Percentiles rank a stretch among this genome's conserved stretches.
Conservation (phyloP, 2,329 filamentous ascomycete genomes). For the Pestalotiopsis sp. region DNA sequence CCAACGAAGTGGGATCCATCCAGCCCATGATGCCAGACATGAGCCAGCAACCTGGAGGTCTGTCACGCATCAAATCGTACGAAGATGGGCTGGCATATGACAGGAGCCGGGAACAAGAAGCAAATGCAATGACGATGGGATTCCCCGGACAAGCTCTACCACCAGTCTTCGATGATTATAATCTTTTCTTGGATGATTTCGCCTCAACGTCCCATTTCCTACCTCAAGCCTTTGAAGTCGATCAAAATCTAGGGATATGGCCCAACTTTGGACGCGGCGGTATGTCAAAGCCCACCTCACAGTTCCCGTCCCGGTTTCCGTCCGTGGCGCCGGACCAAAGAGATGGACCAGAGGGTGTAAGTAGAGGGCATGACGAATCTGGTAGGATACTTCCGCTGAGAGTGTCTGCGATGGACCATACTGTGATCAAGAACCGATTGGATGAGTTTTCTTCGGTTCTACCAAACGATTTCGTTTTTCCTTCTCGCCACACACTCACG, state of each 20-base stretch:
- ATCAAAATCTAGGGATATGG: conserved; percentile 56
- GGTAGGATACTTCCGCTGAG: conserved; percentile 42
- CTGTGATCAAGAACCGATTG: conserved; percentile 58
- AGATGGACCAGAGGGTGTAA: conserved; percentile 40
- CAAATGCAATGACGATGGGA: conserved; percentile 42
- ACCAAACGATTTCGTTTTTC: conserved; percentile 66
- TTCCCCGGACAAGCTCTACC: conserved; percentile 41
- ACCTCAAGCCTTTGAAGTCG: conserved; percentile 55
- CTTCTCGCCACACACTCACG: conserved; percentile 69
- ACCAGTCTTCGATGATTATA: conserved; percentile 57
- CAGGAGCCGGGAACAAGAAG: conserved; percentile 47
- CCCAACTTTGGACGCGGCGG: conserved; percentile 44
- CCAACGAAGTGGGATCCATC: conserved; percentile 56
- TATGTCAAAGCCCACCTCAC: conserved; percentile 50
- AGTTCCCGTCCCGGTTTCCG: conserved; percentile 57
- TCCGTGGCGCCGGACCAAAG: conserved; percentile 57
- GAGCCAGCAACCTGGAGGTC: conserved; percentile 39
- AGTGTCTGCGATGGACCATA: conserved; percentile 58
- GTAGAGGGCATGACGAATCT: conserved; percentile 43
- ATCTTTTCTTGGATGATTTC: conserved; percentile 62
- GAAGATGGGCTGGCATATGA: conserved; percentile 54
- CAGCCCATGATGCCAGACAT: conserved; percentile 52
- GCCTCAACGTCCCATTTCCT: conserved; percentile 56
- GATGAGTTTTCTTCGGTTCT: conserved; percentile 64
- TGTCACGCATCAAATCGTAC: conserved; percentile 51